Evolutionary conservation across 2,329 filamentous ascomycete species (phyloP), one percentile per base, ranked within the genome.

Genomic region (Pseudonectria foliicola): DNA sequence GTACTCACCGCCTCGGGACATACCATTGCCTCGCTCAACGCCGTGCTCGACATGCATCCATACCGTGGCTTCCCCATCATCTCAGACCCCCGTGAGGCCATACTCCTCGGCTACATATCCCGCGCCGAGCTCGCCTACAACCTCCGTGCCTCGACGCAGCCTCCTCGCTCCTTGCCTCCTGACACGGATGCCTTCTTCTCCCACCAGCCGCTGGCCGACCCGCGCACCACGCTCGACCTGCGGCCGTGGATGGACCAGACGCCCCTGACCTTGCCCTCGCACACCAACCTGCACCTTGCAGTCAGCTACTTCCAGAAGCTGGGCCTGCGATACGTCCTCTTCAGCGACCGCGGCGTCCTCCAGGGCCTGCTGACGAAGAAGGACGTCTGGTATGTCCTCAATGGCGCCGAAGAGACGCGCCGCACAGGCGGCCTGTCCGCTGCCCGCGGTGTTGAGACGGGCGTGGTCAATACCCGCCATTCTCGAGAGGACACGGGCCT

Each of bases 191-290:
- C 82, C 28, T 88, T 84, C 61, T 95, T 98, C 62, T 73, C 77
- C 1, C 85, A 93, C 55, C 84, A 89, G 53, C 81, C 85, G 3
- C 78, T 90, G 35, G 82, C 83, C 1, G 86, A 94, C 52, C 83
- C 85, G 1, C 68, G 73, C 13, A 73, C 77, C 12, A 88, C 82
- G 1, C 77, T 98, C 26, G 92, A 98, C 61, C 72, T 98, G 10
- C 73, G 90, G 7, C 89, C 89, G 3, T 98, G 92, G 92, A 95
- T 98, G 88, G 92, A 98, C 60, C 90, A 95, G 60, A 98, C 92
- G 0, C 92, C 92, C 1, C 84, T 98, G 30, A 96, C 92, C 1
- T 70, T 96, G 13, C 85, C 87, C 27, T 80, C 78, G 14, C 76
- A 80, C 43, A 80, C 80, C 12, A 82, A 73, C 39, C 77, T 98